Base-by-base conservation (phyloP, 129 eudicot species). In the Centaurea solstitialis region DNA sequence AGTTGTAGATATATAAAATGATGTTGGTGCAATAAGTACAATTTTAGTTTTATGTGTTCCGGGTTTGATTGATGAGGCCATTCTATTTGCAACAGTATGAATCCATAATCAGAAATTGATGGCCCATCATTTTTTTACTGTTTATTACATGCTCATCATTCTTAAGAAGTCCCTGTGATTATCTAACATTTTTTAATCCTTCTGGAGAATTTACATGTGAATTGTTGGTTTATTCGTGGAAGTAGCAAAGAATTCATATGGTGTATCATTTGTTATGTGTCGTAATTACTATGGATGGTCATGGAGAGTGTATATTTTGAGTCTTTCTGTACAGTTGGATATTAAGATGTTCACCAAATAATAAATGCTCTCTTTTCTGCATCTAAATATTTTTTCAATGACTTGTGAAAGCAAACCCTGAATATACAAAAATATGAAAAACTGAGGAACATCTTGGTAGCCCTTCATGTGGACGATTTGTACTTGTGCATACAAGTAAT, bases 11-110 rank as follows among this genome's bases (percentile, higher is more conserved):
- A 57, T 71, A 59, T 37, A 80, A 21, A 70, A 28, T 26, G 45
- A 76, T 35, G 21, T 76, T 18, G 45, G 38, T 38, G 80, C 59
- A 61, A 41, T 68, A 67, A 68, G 45, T 67, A 69, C 17, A 57
- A 1, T 70, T 59, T 50, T 66, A 65, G 30, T 24, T 35, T 20
- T 5, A 50, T 70, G 76, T 70, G 65, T 57, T 50, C 12, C 53
- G 59, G 17, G 39, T 24, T 20, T 45, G 47, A 30, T 20, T 12
- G 50, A 23, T 47, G 43, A 13, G 50, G 75, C 45, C 53, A 68
- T 18, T 18, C n/a, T 77, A 15, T 9, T 61, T 61, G 21, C 68
- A 61, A 18, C 68, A 20, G 8, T 61, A 61, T 1, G 10, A 6
- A 20, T 61, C 68, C 5, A 50, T 50, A 13, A 13, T 50, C 62